These are phyloP conservation scores for Apiospora rasikravindrae DNA, from an alignment of 2,329 filamentous ascomycete genomes.

Conservation along the genomic window DNA sequence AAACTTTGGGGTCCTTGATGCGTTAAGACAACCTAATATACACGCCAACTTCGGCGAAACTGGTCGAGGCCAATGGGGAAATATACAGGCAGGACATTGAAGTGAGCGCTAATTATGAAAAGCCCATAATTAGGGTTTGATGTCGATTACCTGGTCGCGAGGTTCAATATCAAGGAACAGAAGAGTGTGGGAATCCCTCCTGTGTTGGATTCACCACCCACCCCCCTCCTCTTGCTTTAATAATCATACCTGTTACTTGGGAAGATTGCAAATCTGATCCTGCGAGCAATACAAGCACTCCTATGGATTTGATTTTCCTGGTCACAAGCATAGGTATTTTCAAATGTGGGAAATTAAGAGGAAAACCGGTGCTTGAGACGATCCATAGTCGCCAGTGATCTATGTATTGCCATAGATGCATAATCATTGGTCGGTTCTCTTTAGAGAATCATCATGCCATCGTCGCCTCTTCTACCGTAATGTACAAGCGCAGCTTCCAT, in stretches of 20 bases:
- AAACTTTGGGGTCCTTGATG: background rate
- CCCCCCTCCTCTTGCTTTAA: no score
- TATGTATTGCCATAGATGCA: background rate
- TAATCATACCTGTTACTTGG: background rate
- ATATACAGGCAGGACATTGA: background rate
- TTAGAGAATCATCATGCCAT: conserved; percentile 8
- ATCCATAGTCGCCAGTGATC: background rate
- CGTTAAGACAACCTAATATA: background rate
- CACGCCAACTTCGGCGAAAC: background rate
- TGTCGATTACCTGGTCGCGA: background rate
- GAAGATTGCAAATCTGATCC: no score
- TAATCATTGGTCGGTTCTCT: background rate
- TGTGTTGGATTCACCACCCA: background rate
- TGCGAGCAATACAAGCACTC: background rate
- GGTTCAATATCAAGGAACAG: background rate
- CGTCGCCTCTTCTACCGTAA: conserved; percentile 9
- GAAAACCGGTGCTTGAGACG: background rate
- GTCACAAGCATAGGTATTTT: background rate
- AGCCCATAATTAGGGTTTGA: background rate
- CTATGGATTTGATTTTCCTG: no score
- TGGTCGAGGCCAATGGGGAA: background rate
- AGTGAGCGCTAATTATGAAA: background rate
- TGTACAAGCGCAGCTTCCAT: conserved; percentile 11
- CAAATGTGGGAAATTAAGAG: background rate
- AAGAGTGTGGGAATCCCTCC: background rate